These are phyloP conservation scores for Kuraishia hungarica DNA, from an alignment of 805 yeast genomes.

Conservation along the genomic window DNA sequence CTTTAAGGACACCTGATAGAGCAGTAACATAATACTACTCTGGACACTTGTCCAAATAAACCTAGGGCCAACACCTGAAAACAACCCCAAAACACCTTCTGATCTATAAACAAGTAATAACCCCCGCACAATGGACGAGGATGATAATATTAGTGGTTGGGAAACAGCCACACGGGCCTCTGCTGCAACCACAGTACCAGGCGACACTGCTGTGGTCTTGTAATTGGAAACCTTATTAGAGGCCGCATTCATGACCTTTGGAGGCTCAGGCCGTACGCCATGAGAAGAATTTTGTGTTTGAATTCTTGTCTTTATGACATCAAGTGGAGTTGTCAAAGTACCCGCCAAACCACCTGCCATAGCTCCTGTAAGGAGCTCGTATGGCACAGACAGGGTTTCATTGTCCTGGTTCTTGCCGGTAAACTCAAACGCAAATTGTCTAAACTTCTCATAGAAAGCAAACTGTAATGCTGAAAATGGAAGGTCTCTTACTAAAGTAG, in stretches of 20 bases:
- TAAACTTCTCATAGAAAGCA: constrained; percentile 85
- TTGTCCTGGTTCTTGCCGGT: constrained; percentile 15
- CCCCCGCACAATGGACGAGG: constrained; percentile 43
- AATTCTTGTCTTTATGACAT: constrained; percentile 84
- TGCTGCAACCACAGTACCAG: not conserved
- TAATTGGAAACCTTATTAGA: constrained; percentile 2
- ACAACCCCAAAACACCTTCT: constrained; percentile 76
- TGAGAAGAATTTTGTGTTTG: constrained; percentile 59
- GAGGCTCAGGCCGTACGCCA: not conserved
- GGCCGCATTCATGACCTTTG: constrained; percentile 6
- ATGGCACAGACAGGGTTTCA: constrained; percentile 42
- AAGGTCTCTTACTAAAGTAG: constrained; percentile 83
- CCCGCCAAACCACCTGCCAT: constrained; percentile 95
- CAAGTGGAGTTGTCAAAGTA: constrained; percentile 79
- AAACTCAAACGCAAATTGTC: constrained; percentile 45
- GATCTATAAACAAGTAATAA: constrained; percentile 47
- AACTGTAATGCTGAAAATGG: constrained; percentile 96
- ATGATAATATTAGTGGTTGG: constrained; percentile 12
- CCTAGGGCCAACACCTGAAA: constrained; percentile 95
- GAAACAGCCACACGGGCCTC: not conserved
- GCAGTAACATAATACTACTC: constrained; percentile 84
- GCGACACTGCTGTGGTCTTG: not conserved
- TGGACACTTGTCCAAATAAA: constrained; percentile 95
- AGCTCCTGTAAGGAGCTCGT: constrained; percentile 85
- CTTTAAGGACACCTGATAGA: constrained; percentile 74